Evolutionary conservation across 1,284 basidiomycete genomes (phyloP).

Genomic region (Ganoderma meredithae): DNA sequence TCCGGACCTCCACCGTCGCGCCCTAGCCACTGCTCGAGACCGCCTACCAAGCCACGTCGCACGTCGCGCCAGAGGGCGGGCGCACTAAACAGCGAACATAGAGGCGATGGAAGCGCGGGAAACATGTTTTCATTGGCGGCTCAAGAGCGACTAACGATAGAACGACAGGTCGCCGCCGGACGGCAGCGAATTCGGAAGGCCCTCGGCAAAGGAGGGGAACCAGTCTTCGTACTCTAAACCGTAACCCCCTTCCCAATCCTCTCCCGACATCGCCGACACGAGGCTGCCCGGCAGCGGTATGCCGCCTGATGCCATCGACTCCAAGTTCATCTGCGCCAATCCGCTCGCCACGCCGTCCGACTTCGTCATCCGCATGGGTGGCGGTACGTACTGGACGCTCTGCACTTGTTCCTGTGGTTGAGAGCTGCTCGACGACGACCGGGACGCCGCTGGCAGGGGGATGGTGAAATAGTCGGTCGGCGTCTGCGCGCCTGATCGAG

Average conservation of each 20-base stretch:
- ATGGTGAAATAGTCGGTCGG: conserved; percentile 19
- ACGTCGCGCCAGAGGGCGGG: not conserved
- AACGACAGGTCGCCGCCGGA: conserved; percentile 4
- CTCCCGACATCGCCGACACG: conserved; percentile 1
- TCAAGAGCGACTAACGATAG: not conserved
- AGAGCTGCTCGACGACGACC: not conserved
- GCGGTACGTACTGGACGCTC: not conserved
- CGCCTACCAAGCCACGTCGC: not conserved
- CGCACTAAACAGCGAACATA: not conserved
- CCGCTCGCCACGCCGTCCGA: conserved; percentile 1
- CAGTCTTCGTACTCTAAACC: not conserved
- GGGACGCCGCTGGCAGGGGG: not conserved
- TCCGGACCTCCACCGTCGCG: not conserved
- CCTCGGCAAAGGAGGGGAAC: not conserved
- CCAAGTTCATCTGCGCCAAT: not conserved
- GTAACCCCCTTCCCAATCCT: conserved; percentile 5
- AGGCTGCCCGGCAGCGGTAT: not conserved
- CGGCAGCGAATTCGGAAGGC: conserved; percentile 3
- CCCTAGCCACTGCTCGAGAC: not conserved
- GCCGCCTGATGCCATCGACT: conserved; percentile 1
- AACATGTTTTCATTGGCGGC: not conserved
- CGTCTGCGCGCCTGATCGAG: conserved; percentile 13
- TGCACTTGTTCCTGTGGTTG: not conserved
- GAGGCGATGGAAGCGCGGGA: not conserved
- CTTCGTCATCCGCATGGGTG: not conserved